phyloP scores from a whole-genome alignment of 1,139 yeast genomes.

The Candida sojae region DNA sequence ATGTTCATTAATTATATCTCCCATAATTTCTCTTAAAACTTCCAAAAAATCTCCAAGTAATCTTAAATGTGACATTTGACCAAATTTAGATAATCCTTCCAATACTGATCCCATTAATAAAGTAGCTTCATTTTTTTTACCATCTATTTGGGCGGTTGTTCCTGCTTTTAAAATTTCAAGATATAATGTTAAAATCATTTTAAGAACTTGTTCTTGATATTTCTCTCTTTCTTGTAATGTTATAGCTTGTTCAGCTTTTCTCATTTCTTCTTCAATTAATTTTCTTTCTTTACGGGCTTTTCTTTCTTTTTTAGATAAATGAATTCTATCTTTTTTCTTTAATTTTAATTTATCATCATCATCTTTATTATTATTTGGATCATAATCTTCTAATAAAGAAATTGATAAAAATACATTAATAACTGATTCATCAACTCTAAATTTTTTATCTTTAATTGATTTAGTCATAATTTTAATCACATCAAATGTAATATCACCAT shows the following conservation, averaged over 20 bases:
- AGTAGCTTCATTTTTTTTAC: conserved; percentile 51
- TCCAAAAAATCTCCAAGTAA: conserved; percentile 89
- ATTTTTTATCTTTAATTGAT: conserved; percentile 72
- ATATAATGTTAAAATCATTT: conserved; percentile 69
- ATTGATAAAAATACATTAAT: conserved; percentile 72
- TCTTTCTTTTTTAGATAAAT: conserved; percentile 82
- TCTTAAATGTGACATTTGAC: conserved; percentile 91
- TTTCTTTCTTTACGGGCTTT: conserved; percentile 86
- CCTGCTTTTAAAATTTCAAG: conserved; percentile 69
- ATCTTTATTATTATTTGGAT: conserved; percentile 57
- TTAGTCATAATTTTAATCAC: conserved; percentile 66
- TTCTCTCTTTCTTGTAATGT: conserved; percentile 85
- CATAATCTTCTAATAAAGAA: conserved; percentile 77
- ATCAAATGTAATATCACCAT: conserved; percentile 81
- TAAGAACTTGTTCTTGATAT: conserved; percentile 81
- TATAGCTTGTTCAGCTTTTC: conserved; percentile 82
- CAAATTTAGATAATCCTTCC: conserved; percentile 88
- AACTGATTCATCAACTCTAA: conserved; percentile 81
- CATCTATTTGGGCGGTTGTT: conserved; percentile 15
- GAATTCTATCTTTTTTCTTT: conserved; percentile 85
- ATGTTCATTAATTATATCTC: conserved; percentile 42
- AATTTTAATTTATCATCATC: conserved; percentile 50
- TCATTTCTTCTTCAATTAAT: conserved; percentile 85
- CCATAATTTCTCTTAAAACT: conserved; percentile 78
- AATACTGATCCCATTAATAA: conserved; percentile 77